A percentile compares a stretch with the other conserved stretches of the same genome.
These are phyloP conservation scores for Microcyclospora tardicrescens DNA, from an alignment of 2,329 filamentous ascomycete species.

Conservation along the genomic window DNA sequence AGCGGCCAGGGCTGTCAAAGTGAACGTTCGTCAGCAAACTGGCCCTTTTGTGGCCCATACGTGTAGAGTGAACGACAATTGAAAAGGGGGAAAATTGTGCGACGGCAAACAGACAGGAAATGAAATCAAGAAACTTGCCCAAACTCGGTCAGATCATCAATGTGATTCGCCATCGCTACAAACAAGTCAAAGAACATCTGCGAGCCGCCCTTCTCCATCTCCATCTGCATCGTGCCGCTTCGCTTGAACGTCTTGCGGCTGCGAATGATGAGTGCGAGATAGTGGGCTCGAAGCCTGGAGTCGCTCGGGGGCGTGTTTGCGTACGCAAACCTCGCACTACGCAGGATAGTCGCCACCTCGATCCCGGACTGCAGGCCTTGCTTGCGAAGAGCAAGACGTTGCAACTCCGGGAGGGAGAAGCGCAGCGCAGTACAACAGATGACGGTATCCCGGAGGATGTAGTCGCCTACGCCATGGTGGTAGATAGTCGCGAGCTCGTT, in stretches of 20 bases:
- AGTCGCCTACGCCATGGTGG: constrained; percentile 58
- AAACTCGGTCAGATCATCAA: constrained; percentile 87
- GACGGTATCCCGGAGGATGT: constrained; percentile 80
- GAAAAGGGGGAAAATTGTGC: constrained; percentile 1
- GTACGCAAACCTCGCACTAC: constrained; percentile 89
- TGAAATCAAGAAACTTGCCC: constrained; percentile 44
- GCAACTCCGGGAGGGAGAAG: constrained; percentile 85
- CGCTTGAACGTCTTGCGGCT: constrained; percentile 96
- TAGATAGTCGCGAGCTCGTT: constrained; percentile 61
- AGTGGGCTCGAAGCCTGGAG: constrained; percentile 86
- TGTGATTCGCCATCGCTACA: constrained; percentile 95
- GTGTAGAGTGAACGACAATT: constrained; percentile 1
- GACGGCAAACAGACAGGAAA: constrained; percentile 3
- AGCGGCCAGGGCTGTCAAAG: constrained; percentile 12
- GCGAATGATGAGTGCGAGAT: constrained; percentile 92
- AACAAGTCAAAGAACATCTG: constrained; percentile 98
- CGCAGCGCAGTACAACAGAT: constrained; percentile 87
- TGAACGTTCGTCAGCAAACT: constrained; percentile 5
- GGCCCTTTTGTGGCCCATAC: constrained; percentile 2
- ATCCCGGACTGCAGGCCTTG: constrained; percentile 88
- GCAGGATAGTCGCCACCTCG: constrained; percentile 80
- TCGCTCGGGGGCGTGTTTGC: constrained; percentile 88
- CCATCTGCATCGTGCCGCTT: constrained; percentile 96
- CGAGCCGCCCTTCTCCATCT: constrained; percentile 80
- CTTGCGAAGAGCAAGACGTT: constrained; percentile 82